Conservation (phyloP, 805 yeast genomes). For the Myxozyma neotropica region DNA sequence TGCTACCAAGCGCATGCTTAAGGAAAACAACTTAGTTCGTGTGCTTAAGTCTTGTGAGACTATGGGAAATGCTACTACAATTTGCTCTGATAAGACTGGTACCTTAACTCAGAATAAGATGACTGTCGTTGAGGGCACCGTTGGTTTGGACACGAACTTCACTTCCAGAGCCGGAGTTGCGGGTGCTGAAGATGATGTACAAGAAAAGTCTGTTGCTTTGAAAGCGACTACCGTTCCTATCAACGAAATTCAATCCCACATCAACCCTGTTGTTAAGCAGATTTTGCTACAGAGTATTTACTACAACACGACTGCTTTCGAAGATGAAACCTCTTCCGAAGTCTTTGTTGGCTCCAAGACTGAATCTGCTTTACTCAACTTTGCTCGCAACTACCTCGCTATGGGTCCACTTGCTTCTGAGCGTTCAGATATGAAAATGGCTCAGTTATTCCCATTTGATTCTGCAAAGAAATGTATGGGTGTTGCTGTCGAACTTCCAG, state of each 20-base stretch:
- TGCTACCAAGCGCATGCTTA: constrained; percentile 97
- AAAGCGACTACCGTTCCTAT: constrained; percentile 26
- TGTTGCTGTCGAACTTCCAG: constrained; percentile 58
- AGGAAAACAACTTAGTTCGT: constrained; percentile 94
- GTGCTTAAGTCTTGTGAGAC: constrained; percentile 93
- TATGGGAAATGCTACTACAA: constrained; percentile 97
- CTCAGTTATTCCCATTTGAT: constrained; percentile 85
- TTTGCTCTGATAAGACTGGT: constrained; percentile 97
- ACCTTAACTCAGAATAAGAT: constrained; percentile 91
- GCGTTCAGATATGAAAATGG: constrained; percentile 52
- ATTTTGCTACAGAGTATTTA: constrained; percentile 60
- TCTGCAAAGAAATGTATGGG: constrained; percentile 94
- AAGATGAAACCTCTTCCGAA: constrained; percentile 50
- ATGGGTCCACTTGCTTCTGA: constrained; percentile 51
- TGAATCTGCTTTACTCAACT: constrained; percentile 79
- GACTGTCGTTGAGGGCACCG: constrained; percentile 80
- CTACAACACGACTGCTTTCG: constrained; percentile 89
- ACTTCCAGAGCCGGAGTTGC: constrained; percentile 3
- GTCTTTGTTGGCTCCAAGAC: constrained; percentile 90
- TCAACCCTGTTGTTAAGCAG: constrained; percentile 18
- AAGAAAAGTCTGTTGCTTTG: constrained; percentile 1
- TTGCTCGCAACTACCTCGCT: constrained; percentile 63
- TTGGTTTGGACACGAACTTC: constrained; percentile 58
- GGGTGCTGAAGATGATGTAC: not conserved
- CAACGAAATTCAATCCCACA: constrained; percentile 29